Conservation (phyloP, 108 stramenopile species). For the Stephanodiscus triporus region DNA sequence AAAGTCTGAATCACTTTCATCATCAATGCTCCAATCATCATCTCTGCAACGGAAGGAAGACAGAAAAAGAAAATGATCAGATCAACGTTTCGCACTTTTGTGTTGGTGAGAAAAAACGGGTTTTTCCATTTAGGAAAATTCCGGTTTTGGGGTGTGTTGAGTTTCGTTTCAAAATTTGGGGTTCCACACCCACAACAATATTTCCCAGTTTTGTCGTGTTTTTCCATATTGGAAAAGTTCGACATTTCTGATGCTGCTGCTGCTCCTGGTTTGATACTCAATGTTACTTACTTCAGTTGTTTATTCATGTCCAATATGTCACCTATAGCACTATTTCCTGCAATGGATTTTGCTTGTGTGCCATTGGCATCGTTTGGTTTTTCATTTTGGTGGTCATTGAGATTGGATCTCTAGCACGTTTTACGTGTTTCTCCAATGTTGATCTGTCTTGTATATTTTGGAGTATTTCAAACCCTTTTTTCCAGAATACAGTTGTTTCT, state of each 20-base stretch:
- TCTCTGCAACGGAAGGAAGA: not conserved
- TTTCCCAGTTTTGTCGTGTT: too few species aligned
- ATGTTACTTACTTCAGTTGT: constrained; percentile 10
- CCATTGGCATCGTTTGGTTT: not conserved
- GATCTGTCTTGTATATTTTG: not conserved
- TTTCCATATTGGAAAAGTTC: not conserved
- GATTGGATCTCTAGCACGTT: constrained; percentile 20
- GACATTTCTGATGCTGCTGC: too few species aligned
- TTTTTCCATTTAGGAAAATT: not conserved
- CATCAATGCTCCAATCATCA: not conserved
- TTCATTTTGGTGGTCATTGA: not conserved
- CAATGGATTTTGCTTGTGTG: not conserved
- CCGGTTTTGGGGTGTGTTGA: not conserved
- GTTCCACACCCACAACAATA: too few species aligned
- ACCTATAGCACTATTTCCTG: not conserved
- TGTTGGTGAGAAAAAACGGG: not conserved
- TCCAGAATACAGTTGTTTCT: not conserved
- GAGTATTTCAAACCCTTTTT: too few species aligned
- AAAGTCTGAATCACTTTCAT: not conserved
- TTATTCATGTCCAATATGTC: constrained; percentile 6
- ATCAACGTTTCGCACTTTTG: too few species aligned
- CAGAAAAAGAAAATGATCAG: not conserved
- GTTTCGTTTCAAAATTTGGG: not conserved
- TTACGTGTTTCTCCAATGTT: constrained; percentile 15
- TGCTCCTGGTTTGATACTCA: not conserved